phyloP scores from a whole-genome alignment of 805 yeast genomes.

The Saccharomycopsis schoenii region DNA sequence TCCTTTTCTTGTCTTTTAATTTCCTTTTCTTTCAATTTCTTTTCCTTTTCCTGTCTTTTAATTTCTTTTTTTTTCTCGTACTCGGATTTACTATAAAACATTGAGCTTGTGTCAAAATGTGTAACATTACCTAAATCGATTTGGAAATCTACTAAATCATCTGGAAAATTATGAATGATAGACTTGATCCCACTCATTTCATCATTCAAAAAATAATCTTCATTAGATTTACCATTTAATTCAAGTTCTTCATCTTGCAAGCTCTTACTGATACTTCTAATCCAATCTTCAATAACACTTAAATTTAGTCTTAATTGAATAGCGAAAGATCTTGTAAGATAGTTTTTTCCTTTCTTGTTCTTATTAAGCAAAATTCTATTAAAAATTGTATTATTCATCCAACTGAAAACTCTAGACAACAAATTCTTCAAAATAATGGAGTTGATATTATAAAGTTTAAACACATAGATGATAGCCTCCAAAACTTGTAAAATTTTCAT shows the following conservation, averaged over 20 bases:
- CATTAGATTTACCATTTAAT: slow-evolving; percentile 7
- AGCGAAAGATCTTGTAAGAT: slow-evolving; percentile 72
- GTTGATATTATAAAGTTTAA: slow-evolving; percentile 73
- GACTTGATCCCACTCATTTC: slow-evolving; percentile 1
- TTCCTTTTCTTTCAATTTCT: background rate
- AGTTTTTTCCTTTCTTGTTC: slow-evolving; percentile 29
- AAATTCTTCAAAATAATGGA: slow-evolving; percentile 72
- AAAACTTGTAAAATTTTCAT: slow-evolving; percentile 73
- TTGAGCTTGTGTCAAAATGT: slow-evolving; percentile 20
- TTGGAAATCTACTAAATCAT: slow-evolving; percentile 23
- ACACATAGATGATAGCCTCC: slow-evolving; percentile 79
- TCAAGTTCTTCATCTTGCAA: slow-evolving; percentile 20
- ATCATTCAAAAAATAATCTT: slow-evolving; percentile 6
- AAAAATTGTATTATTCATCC: slow-evolving; percentile 64
- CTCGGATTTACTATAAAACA: slow-evolving; percentile 3
- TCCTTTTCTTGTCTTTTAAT: background rate
- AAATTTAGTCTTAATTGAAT: slow-evolving; percentile 82
- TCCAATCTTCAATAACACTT: slow-evolving; percentile 89
- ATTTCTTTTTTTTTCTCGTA: background rate
- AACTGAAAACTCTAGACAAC: slow-evolving; percentile 60
- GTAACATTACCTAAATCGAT: slow-evolving; percentile 23
- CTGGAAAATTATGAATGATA: slow-evolving; percentile 24
- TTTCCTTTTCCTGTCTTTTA: slow-evolving; percentile 1
- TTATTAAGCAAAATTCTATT: slow-evolving; percentile 60
- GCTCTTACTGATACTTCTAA: slow-evolving; percentile 33